Percentiles rank a stretch among this genome's conserved stretches.
Conservation (phyloP, 2,329 filamentous ascomycete species). For the Neurospora crassa region DNA sequence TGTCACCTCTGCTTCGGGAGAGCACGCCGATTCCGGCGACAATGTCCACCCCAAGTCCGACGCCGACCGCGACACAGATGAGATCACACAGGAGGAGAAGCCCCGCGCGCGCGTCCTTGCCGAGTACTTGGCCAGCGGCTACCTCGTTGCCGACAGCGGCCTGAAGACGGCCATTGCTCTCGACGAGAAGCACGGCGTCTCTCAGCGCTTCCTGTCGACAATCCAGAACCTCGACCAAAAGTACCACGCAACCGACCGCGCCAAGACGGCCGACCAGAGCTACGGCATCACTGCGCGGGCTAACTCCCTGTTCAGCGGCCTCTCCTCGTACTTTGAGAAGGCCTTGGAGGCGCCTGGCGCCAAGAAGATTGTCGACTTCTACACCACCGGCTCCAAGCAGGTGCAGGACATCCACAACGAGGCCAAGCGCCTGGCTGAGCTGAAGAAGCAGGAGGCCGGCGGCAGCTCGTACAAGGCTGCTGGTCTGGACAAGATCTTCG, state of each 20-base stretch:
- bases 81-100: conserved; percentile 93
- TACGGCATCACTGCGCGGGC: conserved; percentile 75
- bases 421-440: conserved; percentile 74
- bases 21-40: conserved; percentile 45
- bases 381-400: conserved; percentile 75
- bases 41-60: conserved; percentile 35
- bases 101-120: conserved; percentile 86
- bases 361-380: conserved; percentile 80
- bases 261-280: conserved; percentile 71
- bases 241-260: conserved; percentile 81
- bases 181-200: conserved; percentile 83
- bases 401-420: conserved; percentile 90
- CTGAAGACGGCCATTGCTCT: conserved; percentile 78
- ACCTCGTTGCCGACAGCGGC: conserved; percentile 65
- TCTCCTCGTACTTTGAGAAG: conserved; percentile 92
- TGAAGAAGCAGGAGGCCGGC: conserved; percentile 64
- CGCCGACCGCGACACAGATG: conserved; percentile 49
- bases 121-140: conserved; percentile 94
- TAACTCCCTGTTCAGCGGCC: conserved; percentile 49
- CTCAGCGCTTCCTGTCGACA: conserved; percentile 65
- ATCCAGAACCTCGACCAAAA: conserved; percentile 72
- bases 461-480: conserved; percentile 50
- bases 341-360: conserved; percentile 79
- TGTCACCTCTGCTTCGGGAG: conserved; percentile 55
- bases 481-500: conserved; percentile 48